Percentiles rank a stretch among this genome's conserved stretches.
Evolutionary conservation across 139 green algal species (phyloP).

Genomic region (Picochlorum sp.): DNA sequence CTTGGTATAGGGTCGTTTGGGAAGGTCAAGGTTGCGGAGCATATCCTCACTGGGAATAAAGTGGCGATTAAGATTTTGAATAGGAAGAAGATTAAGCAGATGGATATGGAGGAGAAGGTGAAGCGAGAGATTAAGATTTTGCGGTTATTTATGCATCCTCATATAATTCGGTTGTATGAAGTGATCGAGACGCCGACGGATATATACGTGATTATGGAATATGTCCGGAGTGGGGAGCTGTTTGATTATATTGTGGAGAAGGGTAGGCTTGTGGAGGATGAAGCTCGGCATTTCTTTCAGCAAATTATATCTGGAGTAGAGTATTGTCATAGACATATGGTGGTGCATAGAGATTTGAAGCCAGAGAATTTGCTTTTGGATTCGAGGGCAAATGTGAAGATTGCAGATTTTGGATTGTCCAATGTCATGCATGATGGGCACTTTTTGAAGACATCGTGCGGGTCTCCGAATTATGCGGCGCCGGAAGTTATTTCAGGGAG

Average conservation of each 20-base stretch:
- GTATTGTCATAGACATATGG: constrained; percentile 97
- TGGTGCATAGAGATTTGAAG: constrained; percentile 84
- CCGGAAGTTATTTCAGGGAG: constrained; percentile 96
- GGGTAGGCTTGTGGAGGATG: constrained; percentile 90
- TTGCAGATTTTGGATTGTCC: constrained; percentile 92
- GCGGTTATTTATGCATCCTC: constrained; percentile 97
- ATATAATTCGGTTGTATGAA: constrained; percentile 99
- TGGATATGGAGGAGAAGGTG: constrained; percentile 99
- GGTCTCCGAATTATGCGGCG: constrained; percentile 96
- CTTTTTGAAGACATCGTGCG: constrained; percentile 97
- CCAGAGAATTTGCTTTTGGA: constrained; percentile 98
- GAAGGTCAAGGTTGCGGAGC: constrained; percentile 97
- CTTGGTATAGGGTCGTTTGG: constrained; percentile 98
- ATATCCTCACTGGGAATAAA: constrained; percentile 94
- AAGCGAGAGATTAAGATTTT: constrained; percentile 94
- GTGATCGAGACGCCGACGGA: constrained; percentile 94
- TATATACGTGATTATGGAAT: constrained; percentile 99
- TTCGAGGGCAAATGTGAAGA: constrained; percentile 80
- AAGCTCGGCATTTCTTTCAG: constrained; percentile 98
- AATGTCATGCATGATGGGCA: constrained; percentile 99
- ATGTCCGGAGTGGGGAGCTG: constrained; percentile 92
- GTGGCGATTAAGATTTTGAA: constrained; percentile 99
- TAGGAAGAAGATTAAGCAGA: constrained; percentile 95
- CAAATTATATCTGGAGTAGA: constrained; percentile 95
- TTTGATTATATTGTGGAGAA: constrained; percentile 99